These are phyloP conservation scores for Nitzschia palea DNA, from an alignment of 108 stramenopile genomes.

Conservation along the genomic window DNA sequence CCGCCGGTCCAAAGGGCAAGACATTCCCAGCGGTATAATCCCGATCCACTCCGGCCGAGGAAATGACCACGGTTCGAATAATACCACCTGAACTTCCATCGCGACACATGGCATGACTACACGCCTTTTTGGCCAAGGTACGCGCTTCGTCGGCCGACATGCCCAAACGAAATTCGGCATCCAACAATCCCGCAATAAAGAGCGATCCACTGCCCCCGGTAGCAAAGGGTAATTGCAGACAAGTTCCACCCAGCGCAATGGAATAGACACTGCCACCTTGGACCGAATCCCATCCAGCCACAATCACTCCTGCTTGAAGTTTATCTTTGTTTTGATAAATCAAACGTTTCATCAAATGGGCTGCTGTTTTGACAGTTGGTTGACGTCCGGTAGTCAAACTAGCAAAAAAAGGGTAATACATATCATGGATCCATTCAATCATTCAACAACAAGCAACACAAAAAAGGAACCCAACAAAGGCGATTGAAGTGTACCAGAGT, in stretches of 20 bases:
- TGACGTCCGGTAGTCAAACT: conserved; percentile 87
- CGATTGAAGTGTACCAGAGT: too few relatives aligned
- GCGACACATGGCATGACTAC: conserved; percentile 97
- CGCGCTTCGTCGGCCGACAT: conserved; percentile 92
- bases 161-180: conserved; percentile 72
- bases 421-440: too few relatives aligned
- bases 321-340: conserved; percentile 97
- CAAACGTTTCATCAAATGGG: conserved; percentile 80
- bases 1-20: conserved; percentile 80
- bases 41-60: conserved; percentile 64
- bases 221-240: conserved; percentile 92
- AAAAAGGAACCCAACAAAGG: background rate
- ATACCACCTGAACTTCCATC: conserved; percentile 97
- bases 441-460: background rate
- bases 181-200: conserved; percentile 92
- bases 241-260: conserved; percentile 93
- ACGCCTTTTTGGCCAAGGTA: conserved; percentile 80
- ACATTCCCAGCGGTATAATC: conserved; percentile 81
- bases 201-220: conserved; percentile 92
- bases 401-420: background rate
- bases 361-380: conserved; percentile 91
- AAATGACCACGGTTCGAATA: conserved; percentile 88
- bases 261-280: conserved; percentile 85
- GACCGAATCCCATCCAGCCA: conserved; percentile 96
- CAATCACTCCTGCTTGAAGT: conserved; percentile 94